These are phyloP conservation scores for Fraxinus albicans DNA, from an alignment of 305 asterid genomes.

Conservation along the genomic window DNA sequence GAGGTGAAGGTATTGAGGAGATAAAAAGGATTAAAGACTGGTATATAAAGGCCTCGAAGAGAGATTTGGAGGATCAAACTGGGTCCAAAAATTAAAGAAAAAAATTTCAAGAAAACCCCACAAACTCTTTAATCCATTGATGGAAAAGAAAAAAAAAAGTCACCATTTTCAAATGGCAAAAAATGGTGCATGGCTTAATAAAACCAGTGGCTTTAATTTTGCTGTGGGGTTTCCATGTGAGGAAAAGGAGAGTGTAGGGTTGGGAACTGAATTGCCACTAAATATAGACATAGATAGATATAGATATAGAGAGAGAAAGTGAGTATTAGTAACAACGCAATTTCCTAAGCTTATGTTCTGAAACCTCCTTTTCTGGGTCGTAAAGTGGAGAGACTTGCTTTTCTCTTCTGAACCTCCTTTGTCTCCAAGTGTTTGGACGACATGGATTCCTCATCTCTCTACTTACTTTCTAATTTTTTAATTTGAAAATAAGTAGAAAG, in stretches of 20 bases:
- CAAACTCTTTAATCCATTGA: slow-evolving; percentile 17
- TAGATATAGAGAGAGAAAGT: background rate
- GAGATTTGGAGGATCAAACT: slow-evolving; percentile 30
- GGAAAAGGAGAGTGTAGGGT: slow-evolving; percentile 26
- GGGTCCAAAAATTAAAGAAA: slow-evolving; percentile 23
- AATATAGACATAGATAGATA: slow-evolving; percentile 30
- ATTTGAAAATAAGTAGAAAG: slow-evolving; percentile 23
- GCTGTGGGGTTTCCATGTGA: slow-evolving; percentile 17
- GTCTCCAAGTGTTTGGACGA: slow-evolving; percentile 60
- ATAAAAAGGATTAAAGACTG: background rate
- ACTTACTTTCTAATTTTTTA: background rate
- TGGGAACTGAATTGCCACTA: slow-evolving; percentile 26
- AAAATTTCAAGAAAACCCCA: background rate
- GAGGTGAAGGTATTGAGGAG: background rate
- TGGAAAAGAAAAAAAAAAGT: background rate
- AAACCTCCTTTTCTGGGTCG: slow-evolving; percentile 48
- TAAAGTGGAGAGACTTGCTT: slow-evolving; percentile 51
- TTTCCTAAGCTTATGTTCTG: slow-evolving; percentile 39
- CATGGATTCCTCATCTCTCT: slow-evolving; percentile 44
- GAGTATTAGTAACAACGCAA: slow-evolving; percentile 34
- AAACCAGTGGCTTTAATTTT: background rate
- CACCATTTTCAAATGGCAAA: slow-evolving; percentile 16
- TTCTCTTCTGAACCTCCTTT: slow-evolving; percentile 49
- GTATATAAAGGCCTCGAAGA: slow-evolving; percentile 13
- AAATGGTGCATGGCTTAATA: slow-evolving; percentile 19